Evolutionary conservation across 495 filamentous ascomycete genomes (phyloP).

Genomic region (Pyrenula massariospora): DNA sequence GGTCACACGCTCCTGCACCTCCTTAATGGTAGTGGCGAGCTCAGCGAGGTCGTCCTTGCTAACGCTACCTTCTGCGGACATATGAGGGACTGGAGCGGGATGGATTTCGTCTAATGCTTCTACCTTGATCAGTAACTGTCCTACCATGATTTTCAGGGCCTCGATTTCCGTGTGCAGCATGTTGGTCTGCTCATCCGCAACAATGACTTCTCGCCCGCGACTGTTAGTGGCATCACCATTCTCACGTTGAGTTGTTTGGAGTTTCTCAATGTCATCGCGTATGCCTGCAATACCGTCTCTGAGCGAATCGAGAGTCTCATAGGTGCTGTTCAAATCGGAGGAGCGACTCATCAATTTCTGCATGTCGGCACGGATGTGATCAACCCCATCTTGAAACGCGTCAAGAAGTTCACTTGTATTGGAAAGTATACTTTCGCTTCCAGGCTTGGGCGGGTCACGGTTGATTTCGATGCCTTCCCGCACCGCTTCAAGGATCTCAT

Average conservation of each 20-base stretch:
- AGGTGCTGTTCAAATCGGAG: conserved; percentile 62
- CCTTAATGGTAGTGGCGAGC: conserved; percentile 43
- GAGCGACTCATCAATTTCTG: conserved; percentile 69
- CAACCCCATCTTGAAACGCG: conserved; percentile 71
- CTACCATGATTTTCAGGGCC: conserved; percentile 69
- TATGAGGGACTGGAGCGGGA: conserved; percentile 26
- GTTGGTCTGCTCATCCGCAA: conserved; percentile 32
- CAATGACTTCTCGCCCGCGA: conserved; percentile 42
- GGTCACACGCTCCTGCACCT: conserved; percentile 45
- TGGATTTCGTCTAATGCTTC: conserved; percentile 61
- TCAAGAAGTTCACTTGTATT: conserved; percentile 67
- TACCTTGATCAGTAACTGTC: conserved; percentile 70
- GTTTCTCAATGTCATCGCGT: conserved; percentile 62
- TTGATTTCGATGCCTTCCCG: conserved; percentile 58
- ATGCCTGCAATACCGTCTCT: conserved; percentile 65
- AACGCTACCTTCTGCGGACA: conserved; percentile 25
- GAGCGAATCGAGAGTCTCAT: conserved; percentile 78
- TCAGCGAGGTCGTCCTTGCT: conserved; percentile 51
- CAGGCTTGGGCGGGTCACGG: conserved; percentile 38
- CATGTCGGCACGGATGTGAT: conserved; percentile 59
- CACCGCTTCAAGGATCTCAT: conserved; percentile 57
- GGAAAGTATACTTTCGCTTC: conserved; percentile 42
- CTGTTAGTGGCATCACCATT: conserved; percentile 25
- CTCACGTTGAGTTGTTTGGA: conserved; percentile 41
- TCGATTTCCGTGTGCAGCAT: conserved; percentile 63